phyloP scores from a whole-genome alignment of 169 alveolate genomes.

The Plasmodium gallinaceum region DNA sequence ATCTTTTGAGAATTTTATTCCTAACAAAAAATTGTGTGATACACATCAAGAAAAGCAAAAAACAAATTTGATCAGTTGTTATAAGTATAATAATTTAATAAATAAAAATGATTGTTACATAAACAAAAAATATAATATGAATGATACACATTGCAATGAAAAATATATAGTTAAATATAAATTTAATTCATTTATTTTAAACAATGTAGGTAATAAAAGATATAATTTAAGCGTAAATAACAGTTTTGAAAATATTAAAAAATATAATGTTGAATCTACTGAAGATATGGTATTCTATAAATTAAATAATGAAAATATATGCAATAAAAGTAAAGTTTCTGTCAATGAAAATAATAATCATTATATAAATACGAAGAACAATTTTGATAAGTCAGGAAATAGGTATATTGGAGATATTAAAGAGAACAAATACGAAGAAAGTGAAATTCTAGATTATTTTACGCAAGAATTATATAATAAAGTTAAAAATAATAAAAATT shows the following conservation, averaged over 20 bases:
- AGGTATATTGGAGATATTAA: too few species aligned
- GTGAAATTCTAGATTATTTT: too few species aligned
- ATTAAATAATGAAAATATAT: too few species aligned
- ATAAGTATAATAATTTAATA: conserved; percentile 55
- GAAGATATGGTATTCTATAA: not conserved
- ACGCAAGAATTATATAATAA: too few species aligned
- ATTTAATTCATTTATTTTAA: conserved; percentile 3
- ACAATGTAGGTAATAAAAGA: conserved; percentile 5
- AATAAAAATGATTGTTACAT: not conserved
- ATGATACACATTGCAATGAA: not conserved
- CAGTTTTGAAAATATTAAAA: not conserved
- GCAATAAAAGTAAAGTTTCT: too few species aligned
- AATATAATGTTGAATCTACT: not conserved
- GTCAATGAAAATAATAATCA: too few species aligned
- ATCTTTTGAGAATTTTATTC: not conserved
- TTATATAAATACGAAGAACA: too few species aligned
- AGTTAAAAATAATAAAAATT: too few species aligned
- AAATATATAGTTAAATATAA: conserved; percentile 8
- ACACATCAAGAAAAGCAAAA: conserved; percentile 43
- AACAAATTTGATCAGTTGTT: conserved; percentile 57
- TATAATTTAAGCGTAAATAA: not conserved
- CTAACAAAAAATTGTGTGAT: conserved; percentile 18
- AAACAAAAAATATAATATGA: not conserved
- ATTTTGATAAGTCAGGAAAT: too few species aligned
- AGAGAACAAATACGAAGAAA: too few species aligned